Percentiles rank a stretch among this genome's conserved stretches.
Conservation (phyloP, 2,329 filamentous ascomycete genomes). For the Cladosporium sp. region DNA sequence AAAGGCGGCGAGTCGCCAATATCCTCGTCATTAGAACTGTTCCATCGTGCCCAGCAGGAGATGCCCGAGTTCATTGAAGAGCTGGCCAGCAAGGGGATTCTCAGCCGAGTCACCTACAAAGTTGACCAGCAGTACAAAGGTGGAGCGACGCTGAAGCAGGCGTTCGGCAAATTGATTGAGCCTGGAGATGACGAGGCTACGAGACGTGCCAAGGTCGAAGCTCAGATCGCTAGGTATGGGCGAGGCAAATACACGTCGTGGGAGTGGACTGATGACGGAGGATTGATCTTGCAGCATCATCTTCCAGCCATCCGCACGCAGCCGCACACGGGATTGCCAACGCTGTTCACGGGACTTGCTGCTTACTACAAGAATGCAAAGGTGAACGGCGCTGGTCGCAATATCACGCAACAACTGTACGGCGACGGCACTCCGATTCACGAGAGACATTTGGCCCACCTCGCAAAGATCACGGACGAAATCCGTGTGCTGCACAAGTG, state of each 20-base stretch:
- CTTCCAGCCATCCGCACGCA: constrained; percentile 47
- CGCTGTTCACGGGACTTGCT: constrained; percentile 45
- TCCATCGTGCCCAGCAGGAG: constrained; percentile 41
- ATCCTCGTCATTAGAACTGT: constrained; percentile 47
- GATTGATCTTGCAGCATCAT: constrained; percentile 41
- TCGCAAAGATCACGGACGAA: constrained; percentile 46
- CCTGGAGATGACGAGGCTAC: constrained; percentile 43
- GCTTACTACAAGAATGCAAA: constrained; percentile 41
- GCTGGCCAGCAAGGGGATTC: constrained; percentile 43
- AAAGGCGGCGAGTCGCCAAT: constrained; percentile 43
- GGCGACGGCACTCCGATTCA: constrained; percentile 47
- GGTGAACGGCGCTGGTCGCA: constrained; percentile 26
- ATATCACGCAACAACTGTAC: constrained; percentile 39
- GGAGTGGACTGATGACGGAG: constrained; percentile 44
- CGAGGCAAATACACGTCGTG: constrained; percentile 45
- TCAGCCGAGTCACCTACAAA: constrained; percentile 42
- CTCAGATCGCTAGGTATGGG: constrained; percentile 46
- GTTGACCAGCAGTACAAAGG: constrained; percentile 42
- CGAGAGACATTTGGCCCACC: constrained; percentile 40
- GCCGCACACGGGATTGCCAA: constrained; percentile 42
- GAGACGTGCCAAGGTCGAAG: constrained; percentile 42
- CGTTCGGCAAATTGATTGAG: constrained; percentile 46
- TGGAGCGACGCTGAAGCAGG: constrained; percentile 44
- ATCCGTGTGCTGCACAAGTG: constrained; percentile 48
- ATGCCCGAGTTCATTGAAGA: constrained; percentile 45